A percentile compares a stretch with the other conserved stretches of the same genome.
These are phyloP conservation scores for Olyra latifolia DNA, from an alignment of 176 grass and related monocot genomes.

Conservation along the genomic window DNA sequence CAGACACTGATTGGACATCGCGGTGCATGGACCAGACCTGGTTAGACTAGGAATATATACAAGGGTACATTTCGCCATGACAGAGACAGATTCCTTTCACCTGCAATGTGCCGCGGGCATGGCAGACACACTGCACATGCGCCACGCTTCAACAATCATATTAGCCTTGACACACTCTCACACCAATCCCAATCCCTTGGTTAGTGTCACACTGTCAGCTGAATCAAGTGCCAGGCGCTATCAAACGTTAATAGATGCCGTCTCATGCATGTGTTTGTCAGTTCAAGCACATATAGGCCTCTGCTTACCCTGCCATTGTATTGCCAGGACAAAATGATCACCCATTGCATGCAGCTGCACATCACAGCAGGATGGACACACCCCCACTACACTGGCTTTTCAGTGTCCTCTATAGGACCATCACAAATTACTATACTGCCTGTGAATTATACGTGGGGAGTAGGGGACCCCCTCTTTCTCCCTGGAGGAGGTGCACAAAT, in stretches of 20 bases:
- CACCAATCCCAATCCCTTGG: too few relatives aligned
- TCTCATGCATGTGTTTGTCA: neutral
- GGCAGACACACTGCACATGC: conserved; percentile 11
- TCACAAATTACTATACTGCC: neutral
- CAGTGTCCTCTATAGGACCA: neutral
- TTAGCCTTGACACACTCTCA: neutral
- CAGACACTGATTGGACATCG: neutral
- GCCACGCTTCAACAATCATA: neutral
- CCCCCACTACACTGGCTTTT: conserved; percentile 3
- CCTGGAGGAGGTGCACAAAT: neutral
- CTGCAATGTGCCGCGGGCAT: conserved; percentile 1
- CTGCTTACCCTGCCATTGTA: neutral
- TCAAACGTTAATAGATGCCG: neutral
- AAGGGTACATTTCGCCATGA: neutral
- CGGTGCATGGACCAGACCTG: neutral
- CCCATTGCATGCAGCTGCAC: neutral
- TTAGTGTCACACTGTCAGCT: neutral
- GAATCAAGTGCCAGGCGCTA: neutral
- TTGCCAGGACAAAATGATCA: neutral
- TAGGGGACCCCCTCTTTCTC: neutral
- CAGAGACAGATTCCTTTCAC: conserved; percentile 14
- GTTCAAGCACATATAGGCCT: neutral
- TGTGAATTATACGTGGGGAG: neutral
- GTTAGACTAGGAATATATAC: conserved; percentile 17
- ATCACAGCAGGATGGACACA: conserved; percentile 2